These are phyloP conservation scores for Suillus placidus DNA, from an alignment of 768 basidiomycete genomes.

Conservation along the genomic window DNA sequence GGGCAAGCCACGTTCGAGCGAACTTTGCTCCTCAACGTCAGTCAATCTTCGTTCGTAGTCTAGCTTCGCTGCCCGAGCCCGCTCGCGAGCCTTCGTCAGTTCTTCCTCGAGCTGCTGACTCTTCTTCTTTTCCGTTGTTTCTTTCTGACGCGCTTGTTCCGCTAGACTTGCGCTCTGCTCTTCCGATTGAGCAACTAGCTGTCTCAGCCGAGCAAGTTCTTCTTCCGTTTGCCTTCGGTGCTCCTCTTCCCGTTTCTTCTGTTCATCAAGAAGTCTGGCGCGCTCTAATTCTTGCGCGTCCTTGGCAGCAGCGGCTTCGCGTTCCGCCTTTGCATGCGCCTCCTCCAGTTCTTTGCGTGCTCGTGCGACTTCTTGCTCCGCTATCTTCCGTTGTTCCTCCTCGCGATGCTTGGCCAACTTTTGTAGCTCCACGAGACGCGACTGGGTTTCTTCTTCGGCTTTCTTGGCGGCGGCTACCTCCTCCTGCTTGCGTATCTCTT, in stretches of 20 bases:
- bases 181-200: conserved; percentile 31
- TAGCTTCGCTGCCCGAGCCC: conserved; percentile 27
- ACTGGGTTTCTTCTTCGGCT: conserved; percentile 22
- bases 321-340: conserved; percentile 27
- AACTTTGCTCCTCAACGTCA: conserved; percentile 16
- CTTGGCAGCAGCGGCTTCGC: conserved; percentile 27
- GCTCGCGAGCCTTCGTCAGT: conserved; percentile 30
- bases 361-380: conserved; percentile 31
- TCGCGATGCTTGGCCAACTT: conserved; percentile 27
- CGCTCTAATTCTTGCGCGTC: conserved; percentile 32
- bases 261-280: conserved; percentile 27
- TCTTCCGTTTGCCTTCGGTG: conserved; percentile 31
- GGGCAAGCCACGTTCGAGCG: conserved; percentile 9
- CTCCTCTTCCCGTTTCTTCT: conserved; percentile 36
- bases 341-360: conserved; percentile 28
- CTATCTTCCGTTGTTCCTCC: conserved; percentile 23
- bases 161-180: conserved; percentile 30
- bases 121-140: conserved; percentile 31
- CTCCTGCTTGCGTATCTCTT: conserved; percentile 20
- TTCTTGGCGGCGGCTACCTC: conserved; percentile 25
- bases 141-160: conserved; percentile 30
- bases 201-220: conserved; percentile 30
- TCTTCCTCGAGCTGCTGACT: conserved; percentile 33
- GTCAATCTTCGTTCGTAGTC: conserved; percentile 28
- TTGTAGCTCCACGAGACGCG: conserved; percentile 31